These are phyloP conservation scores for Trichoderma citrinoviride DNA, from an alignment of 2,329 filamentous ascomycete species.

Conservation along the genomic window DNA sequence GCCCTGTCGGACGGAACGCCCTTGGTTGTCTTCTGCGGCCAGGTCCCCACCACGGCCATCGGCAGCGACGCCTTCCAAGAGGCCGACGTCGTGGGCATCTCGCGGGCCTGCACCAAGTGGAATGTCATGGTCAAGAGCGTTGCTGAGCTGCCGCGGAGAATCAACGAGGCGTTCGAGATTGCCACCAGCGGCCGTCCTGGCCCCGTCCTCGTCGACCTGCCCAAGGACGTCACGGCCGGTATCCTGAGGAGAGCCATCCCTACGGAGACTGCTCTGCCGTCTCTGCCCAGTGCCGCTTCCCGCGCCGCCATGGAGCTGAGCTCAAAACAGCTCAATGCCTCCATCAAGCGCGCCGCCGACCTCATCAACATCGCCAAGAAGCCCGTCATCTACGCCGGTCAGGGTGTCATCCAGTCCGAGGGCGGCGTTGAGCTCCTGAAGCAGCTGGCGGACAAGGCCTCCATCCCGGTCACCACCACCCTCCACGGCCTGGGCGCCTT, in stretches of 20 bases:
- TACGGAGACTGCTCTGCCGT: slow-evolving; percentile 67
- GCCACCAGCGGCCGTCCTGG: slow-evolving; percentile 91
- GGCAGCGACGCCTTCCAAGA: slow-evolving; percentile 97
- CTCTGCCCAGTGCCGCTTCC: slow-evolving; percentile 81
- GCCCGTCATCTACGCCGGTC: slow-evolving; percentile 91
- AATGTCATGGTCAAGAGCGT: slow-evolving; percentile 98
- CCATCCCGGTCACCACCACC: slow-evolving; percentile 93
- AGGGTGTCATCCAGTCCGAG: slow-evolving; percentile 77
- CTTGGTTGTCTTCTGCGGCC: slow-evolving; percentile 91
- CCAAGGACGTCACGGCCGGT: slow-evolving; percentile 91
- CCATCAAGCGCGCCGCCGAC: slow-evolving; percentile 73
- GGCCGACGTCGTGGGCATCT: slow-evolving; percentile 91
- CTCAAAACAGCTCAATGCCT: slow-evolving; percentile 67
- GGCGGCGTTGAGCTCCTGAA: slow-evolving; percentile 77
- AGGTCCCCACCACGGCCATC: slow-evolving; percentile 86
- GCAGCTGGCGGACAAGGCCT: slow-evolving; percentile 84
- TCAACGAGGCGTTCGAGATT: slow-evolving; percentile 98
- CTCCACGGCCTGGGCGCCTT: slow-evolving; percentile 90
- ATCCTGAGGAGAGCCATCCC: slow-evolving; percentile 83
- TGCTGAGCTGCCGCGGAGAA: slow-evolving; percentile 85
- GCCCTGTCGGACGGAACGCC: slow-evolving; percentile 93
- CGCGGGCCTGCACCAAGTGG: slow-evolving; percentile 95
- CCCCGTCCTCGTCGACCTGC: slow-evolving; percentile 91
- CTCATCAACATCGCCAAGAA: slow-evolving; percentile 89
- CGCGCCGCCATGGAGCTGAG: slow-evolving; percentile 73